phyloP scores from a whole-genome alignment of 164 flowering plant species.

The Stephania yunnanensis region DNA sequence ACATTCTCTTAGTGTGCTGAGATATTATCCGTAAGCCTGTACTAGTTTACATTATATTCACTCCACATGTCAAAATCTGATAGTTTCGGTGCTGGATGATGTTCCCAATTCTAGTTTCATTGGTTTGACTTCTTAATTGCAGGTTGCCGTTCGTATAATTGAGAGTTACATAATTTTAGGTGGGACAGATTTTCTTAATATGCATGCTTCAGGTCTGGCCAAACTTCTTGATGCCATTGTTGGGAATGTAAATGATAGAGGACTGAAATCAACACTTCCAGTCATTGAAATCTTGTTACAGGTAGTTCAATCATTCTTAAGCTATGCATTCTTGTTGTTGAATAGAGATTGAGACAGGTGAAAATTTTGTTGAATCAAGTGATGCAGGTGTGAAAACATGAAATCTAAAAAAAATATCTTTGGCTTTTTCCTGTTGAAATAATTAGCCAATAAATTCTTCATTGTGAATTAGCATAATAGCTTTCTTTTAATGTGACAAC shows the following conservation, averaged over 20 bases:
- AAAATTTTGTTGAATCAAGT: background rate
- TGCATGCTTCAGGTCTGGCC: conserved; percentile 71
- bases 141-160: conserved; percentile 69
- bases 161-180: conserved; percentile 81
- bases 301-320: conserved; percentile 35
- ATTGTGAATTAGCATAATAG: background rate
- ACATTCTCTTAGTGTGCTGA: background rate
- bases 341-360: background rate
- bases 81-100: background rate
- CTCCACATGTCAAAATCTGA: too few species aligned
- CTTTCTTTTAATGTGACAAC: background rate
- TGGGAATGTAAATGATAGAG: conserved; percentile 86
- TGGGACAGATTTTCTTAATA: conserved; percentile 62
- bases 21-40: background rate
- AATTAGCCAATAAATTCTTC: background rate
- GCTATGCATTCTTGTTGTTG: background rate
- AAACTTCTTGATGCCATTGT: conserved; percentile 73
- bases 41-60: background rate
- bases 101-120: background rate
- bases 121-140: conserved; percentile 16
- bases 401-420: background rate
- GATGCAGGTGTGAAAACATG: background rate
- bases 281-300: conserved; percentile 75
- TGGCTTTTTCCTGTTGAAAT: background rate
- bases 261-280: conserved; percentile 71